A percentile compares a stretch with the other conserved stretches of the same genome.
These are phyloP conservation scores for Viola pubescens DNA, from an alignment of 441 rosid genomes.

Conservation along the genomic window DNA sequence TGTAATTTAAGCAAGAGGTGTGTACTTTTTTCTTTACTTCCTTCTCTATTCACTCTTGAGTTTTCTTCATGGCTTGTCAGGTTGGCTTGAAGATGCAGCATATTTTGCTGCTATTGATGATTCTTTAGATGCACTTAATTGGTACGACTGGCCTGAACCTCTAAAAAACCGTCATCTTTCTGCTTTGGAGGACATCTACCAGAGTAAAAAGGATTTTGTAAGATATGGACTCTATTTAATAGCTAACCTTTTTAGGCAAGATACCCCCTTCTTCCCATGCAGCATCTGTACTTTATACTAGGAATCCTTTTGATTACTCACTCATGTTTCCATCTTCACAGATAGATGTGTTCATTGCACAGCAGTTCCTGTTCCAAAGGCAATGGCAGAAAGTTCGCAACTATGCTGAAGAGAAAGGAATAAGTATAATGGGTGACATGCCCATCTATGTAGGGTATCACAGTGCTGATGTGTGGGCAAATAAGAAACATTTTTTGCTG, in stretches of 20 bases:
- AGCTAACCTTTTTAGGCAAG: background rate
- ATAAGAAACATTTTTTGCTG: conserved; percentile 76
- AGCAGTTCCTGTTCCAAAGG: conserved; percentile 90
- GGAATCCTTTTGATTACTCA: conserved; percentile 14
- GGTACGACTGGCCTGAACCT: conserved; percentile 90
- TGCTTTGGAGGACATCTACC: conserved; percentile 79
- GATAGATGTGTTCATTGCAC: conserved; percentile 82
- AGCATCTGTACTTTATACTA: conserved; percentile 3
- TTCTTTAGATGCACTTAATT: conserved; percentile 46
- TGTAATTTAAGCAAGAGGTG: no score
- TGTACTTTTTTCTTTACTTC: background rate
- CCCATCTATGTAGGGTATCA: conserved; percentile 94
- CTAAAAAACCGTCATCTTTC: conserved; percentile 72
- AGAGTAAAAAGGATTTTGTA: conserved; percentile 72
- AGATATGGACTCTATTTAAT: conserved; percentile 27
- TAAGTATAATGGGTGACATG: conserved; percentile 98
- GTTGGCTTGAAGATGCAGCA: conserved; percentile 98
- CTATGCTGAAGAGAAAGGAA: conserved; percentile 62
- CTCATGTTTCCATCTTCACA: conserved; percentile 29
- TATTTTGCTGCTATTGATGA: conserved; percentile 89
- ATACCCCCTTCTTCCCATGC: conserved; percentile 7
- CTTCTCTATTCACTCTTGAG: background rate
- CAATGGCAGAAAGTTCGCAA: conserved; percentile 83
- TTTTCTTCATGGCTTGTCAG: conserved; percentile 29
- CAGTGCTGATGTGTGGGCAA: conserved; percentile 99